Conservation (phyloP, 352 stramenopile species). For the Chrysophaeum taylorii region DNA sequence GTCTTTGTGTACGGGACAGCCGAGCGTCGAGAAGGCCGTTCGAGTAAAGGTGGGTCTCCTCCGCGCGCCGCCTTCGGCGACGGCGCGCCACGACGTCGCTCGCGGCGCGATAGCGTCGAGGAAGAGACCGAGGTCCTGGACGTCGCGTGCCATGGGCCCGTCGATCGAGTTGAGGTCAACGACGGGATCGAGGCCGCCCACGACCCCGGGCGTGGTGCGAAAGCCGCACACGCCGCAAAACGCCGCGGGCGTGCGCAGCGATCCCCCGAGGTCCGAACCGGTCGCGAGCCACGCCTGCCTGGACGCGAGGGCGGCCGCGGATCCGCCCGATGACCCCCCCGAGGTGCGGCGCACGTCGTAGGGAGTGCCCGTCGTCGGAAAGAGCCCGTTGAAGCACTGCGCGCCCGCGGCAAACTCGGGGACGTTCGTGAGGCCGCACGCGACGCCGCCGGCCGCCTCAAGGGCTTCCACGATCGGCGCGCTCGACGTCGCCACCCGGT, state of each 20-base stretch:
- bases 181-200: no score
- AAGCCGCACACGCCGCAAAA: background rate
- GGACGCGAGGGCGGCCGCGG: background rate
- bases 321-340: background rate
- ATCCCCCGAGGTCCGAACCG: background rate
- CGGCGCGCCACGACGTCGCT: no score
- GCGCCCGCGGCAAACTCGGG: background rate
- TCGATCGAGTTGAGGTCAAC: no score
- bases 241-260: background rate
- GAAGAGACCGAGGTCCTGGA: no score
- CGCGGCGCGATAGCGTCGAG: no score
- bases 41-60: no score
- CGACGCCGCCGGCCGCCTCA: background rate
- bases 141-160: no score
- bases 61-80: no score
- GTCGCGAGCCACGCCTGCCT: background rate
- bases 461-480: background rate
- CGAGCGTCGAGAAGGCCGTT: no score
- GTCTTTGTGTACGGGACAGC: no score
- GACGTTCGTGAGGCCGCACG: background rate
- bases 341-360: background rate
- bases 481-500: no score
- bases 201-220: background rate
- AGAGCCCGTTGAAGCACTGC: no score
- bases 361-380: background rate